phyloP scores from a whole-genome alignment of 176 grass and related monocot species.

The Otatea glauca region DNA sequence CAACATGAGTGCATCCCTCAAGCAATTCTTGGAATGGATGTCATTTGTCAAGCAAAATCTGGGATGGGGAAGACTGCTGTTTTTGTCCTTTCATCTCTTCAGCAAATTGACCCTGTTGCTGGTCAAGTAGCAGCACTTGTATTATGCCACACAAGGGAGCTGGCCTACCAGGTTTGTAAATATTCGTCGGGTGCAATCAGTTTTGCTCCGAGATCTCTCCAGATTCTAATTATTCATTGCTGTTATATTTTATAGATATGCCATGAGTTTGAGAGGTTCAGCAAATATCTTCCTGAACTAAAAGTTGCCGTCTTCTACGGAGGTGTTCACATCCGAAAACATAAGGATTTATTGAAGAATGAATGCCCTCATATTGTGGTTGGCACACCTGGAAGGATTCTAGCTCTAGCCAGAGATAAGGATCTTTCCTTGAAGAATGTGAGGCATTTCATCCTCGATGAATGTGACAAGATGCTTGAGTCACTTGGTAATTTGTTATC shows the following conservation, averaged over 20 bases:
- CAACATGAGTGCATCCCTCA: slow-evolving; percentile 99
- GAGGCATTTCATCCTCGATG: slow-evolving; percentile 98
- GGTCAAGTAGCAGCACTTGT: slow-evolving; percentile 94
- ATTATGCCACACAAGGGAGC: slow-evolving; percentile 89
- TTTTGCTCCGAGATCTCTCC: not conserved
- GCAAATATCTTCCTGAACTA: slow-evolving; percentile 81
- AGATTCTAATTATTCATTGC: not conserved
- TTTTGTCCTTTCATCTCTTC: slow-evolving; percentile 92
- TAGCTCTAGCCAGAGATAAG: slow-evolving; percentile 82
- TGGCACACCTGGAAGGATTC: slow-evolving; percentile 73
- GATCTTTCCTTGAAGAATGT: slow-evolving; percentile 98
- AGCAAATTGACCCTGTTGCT: slow-evolving; percentile 88
- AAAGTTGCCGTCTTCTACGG: slow-evolving; percentile 99
- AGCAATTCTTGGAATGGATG: slow-evolving; percentile 99
- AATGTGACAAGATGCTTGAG: slow-evolving; percentile 99
- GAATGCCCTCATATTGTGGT: slow-evolving; percentile 98
- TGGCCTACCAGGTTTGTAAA: slow-evolving; percentile 81
- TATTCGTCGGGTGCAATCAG: not conserved
- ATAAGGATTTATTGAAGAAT: slow-evolving; percentile 96
- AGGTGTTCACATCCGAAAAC: slow-evolving; percentile 92
- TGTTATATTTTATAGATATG: slow-evolving; percentile 65
- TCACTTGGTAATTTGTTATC: slow-evolving; percentile 73
- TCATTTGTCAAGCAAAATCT: slow-evolving; percentile 99
- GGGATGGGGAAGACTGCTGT: slow-evolving; percentile 99
- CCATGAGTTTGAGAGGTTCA: slow-evolving; percentile 98